Evolutionary conservation across 192 early-diverging fungal genomes (phyloP), one percentile per base, ranked within the genome.

Genomic region (Tieghemiomyces parasiticus): DNA sequence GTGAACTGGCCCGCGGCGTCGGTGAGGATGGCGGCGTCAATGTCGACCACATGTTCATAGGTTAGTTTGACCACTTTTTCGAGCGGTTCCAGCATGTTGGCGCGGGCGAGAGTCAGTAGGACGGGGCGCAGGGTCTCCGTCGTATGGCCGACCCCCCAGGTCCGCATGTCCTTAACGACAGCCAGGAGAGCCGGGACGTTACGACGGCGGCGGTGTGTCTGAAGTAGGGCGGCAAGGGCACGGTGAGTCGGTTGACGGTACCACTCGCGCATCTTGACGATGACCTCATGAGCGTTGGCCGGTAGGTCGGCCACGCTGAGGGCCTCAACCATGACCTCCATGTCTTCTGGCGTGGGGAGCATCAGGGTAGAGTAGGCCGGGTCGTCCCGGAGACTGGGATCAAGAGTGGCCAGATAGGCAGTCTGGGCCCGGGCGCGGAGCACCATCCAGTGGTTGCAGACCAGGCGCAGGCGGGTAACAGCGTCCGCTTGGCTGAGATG

Each of bases 371-470:
- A 13, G 8, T 25, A 52, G 19, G 24, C 26, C 26, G 22, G 50
- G 30, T 52, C 50, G 2, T 52, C 50, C 8, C 50, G 50, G 2
- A 24, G 22, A 30, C 6, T 16, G 6, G 4, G 50, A 25, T 14
- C 13, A 1, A 52, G 50, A 25, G 50, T 28, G 24, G 24, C 24
- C 26, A 52, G 30, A 28, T 52, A 52, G 2, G 22, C 22, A 2
- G 16, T 13, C 24, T 52, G 50, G 6, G 50, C 24, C 50, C 26
- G 50, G 25, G 25, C 25, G 46, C 20, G 25, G 19, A 19, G 46
- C 25, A 47, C 25, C 25, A 47, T 47, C 46, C 46, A 47, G 46
- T 47, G 46, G 25, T 47, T 47, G 25, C 46, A 47, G 8, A 47
- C 20, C 8, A 47, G 20, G 25, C 25, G 25, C 25, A 47, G 19